Percentiles rank a stretch among this genome's conserved stretches.
These are phyloP conservation scores for Ilyonectria robusta DNA, from an alignment of 2,329 filamentous ascomycete genomes.

Conservation along the genomic window DNA sequence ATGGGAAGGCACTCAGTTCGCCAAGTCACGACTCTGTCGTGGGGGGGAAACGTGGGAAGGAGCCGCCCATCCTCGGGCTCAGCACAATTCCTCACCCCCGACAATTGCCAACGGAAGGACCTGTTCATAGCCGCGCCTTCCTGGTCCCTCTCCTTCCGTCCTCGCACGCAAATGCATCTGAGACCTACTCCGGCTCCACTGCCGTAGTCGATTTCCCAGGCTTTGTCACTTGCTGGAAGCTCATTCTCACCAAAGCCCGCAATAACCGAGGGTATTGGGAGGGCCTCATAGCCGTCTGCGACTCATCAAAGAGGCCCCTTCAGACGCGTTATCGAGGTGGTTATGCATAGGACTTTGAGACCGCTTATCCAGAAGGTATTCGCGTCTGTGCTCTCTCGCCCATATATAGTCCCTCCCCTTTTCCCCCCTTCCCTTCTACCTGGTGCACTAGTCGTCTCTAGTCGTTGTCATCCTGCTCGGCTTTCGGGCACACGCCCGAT, in stretches of 20 bases:
- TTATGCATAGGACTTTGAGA: conserved; percentile 11
- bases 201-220: conserved; percentile 5
- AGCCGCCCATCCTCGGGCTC: neutral
- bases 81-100: neutral
- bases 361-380: conserved; percentile 11
- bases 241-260: conserved; percentile 18
- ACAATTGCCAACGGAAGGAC: conserved; percentile 6
- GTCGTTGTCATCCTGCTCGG: neutral
- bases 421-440: neutral
- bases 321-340: conserved; percentile 5
- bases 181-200: conserved; percentile 18
- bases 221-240: conserved; percentile 1
- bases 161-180: neutral
- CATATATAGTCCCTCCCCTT: neutral
- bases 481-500: conserved; percentile 13
- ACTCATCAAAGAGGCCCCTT: conserved; percentile 7
- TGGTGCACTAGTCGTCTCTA: conserved; percentile 5
- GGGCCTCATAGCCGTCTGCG: conserved; percentile 15
- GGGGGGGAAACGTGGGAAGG: neutral
- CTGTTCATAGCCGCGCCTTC: neutral
- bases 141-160: neutral
- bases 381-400: conserved; percentile 6
- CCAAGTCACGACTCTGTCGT: conserved; percentile 8
- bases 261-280: conserved; percentile 25
- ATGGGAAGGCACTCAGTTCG: conserved; percentile 10